Evolutionary conservation across 202 grass and related monocot species (phyloP), one percentile per base, ranked within the genome.

Genomic region (Hordeum pubiflorum): DNA sequence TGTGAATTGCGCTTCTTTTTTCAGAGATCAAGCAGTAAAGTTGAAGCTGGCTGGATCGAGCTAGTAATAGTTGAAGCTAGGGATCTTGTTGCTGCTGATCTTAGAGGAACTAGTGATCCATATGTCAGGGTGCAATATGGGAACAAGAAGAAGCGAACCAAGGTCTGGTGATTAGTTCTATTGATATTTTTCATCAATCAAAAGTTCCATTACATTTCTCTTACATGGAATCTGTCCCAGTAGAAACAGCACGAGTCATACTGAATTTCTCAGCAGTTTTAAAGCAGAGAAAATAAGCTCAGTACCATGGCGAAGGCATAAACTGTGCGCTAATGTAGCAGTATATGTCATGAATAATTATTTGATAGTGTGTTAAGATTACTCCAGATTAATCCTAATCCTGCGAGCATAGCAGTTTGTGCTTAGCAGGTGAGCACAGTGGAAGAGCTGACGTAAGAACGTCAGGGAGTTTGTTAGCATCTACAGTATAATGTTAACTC

Each of bases 31-130:
- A 86, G 75, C 79, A 79, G 74, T 61, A 89, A 85, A 82, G 69
- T 91, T 78, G 83, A 76, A 76, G 76, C 70, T 79, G 81, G 85
- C 43, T 96, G 88, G 85, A 82, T 99, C 71, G 96, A 99, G 81
- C 71, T 99, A 63, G 75, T 91, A 20, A 62, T 99, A 76, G 81
- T 99, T 77, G 92, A 96, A 89, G 96, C 90, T 50, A 93, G 74
- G 50, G 96, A 99, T 86, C 91, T 99, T 78, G 66, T 99, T 87
- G 92, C 90, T 59, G 96, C 96, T 15, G 96, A 99, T 99, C 86
- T 96, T 72, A 89, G 96, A 77, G 96, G 96, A 65, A 99, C 96
- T 26, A 99, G 96, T 68, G 96, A 99, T 87, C 96, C 96, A 40
- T 99, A 88, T 83, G 91, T 99, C 37, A 91, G 91, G 87, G 85